Evolutionary conservation across 2,329 filamentous ascomycete genomes (phyloP), one percentile per base, ranked within the genome.

Genomic region (Sclerotinia glacialis): DNA sequence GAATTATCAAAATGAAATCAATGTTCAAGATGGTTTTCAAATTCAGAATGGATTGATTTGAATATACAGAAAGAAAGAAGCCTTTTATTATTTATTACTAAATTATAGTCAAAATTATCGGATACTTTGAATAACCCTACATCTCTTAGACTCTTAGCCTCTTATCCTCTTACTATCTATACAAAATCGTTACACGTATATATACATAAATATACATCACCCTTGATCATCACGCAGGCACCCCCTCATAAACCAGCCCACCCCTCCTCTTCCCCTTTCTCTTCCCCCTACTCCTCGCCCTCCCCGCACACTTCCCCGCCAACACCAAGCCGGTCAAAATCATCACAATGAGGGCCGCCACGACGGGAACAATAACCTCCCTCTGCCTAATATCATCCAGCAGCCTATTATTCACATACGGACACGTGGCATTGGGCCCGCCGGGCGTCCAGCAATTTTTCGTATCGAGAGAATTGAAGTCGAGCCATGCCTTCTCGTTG

Each of bases 221-320:
- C n/a, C n/a, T n/a, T n/a, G n/a, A n/a, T n/a, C n/a, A 64, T 72
- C 50, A 75, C 40, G 72, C 74, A 18, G 87, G 87, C 61, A 90
- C 86, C 21, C 88, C 88, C 74, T 90, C 88, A 78, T 90, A 89
- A 72, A 89, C 85, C 44, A 31, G 28, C 2, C 28, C 58, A 1
- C 85, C 85, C 68, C 80, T 76, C 54, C 76, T 77, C 66, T 77
- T 81, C 58, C 42, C 68, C 80, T 79, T 26, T 78, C 37, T 5
- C 4, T 79, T 82, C 70, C 83, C 80, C 71, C 80, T 81, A 55
- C 80, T 80, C 67, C 86, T 76, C 74, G 86, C 76, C 74, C 89
- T 88, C 5, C 85, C 82, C 69, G 86, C 86, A 73, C 85, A 87
- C 73, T 89, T 89, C 60, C 86, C 83, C 69, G 89, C 86, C 16